phyloP scores from a whole-genome alignment of 805 yeast species.

The Metschnikowia baotianmanensis region DNA sequence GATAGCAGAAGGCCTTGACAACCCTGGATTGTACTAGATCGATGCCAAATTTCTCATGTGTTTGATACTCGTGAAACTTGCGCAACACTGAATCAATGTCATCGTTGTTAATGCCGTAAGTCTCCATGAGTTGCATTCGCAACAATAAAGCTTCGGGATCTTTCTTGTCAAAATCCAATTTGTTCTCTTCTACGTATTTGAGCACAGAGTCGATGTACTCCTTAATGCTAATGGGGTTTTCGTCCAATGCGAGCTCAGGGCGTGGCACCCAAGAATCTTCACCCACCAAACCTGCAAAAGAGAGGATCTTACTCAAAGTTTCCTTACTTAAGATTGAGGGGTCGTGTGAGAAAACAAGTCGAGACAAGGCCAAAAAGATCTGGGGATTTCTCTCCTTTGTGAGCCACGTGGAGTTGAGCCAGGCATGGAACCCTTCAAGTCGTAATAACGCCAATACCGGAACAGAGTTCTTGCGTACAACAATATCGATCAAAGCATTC shows the following conservation, averaged over 20 bases:
- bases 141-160: slow-evolving; percentile 30
- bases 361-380: slow-evolving; percentile 11
- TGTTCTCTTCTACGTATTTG: slow-evolving; percentile 20
- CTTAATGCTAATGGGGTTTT: not conserved
- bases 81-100: slow-evolving; percentile 32
- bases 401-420: slow-evolving; percentile 6
- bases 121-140: slow-evolving; percentile 31
- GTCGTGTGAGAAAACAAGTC: slow-evolving; percentile 11
- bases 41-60: slow-evolving; percentile 37
- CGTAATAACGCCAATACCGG: slow-evolving; percentile 5
- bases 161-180: slow-evolving; percentile 24
- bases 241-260: not conserved
- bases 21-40: slow-evolving; percentile 42
- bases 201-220: slow-evolving; percentile 16
- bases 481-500: slow-evolving; percentile 5
- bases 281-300: not conserved
- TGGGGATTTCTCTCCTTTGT: not conserved
- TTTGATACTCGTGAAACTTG: slow-evolving; percentile 40
- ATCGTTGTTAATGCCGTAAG: slow-evolving; percentile 30
- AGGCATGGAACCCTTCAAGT: slow-evolving; percentile 6
- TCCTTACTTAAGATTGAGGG: slow-evolving; percentile 17
- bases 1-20: slow-evolving; percentile 40
- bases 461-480: slow-evolving; percentile 4
- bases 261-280: not conserved
- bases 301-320: slow-evolving; percentile 10